Percentiles rank a stretch among this genome's conserved stretches.
Conservation (phyloP, 768 basidiomycete genomes). For the Lentinula raphanica region DNA sequence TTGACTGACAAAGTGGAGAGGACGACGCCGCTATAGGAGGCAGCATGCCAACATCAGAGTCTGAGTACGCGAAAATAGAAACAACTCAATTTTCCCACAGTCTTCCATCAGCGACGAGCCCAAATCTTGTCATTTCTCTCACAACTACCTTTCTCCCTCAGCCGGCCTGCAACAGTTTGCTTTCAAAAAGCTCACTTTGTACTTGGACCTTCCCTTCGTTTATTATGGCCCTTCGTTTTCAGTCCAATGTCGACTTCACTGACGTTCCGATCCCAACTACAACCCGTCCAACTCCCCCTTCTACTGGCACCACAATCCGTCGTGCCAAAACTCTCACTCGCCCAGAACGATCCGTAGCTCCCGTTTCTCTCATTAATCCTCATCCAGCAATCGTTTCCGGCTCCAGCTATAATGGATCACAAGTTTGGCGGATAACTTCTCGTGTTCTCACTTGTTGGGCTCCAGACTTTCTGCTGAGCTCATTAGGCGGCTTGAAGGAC, state of each 20-base stretch:
- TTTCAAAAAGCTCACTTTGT: slow-evolving; percentile 14
- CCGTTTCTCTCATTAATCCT: slow-evolving; percentile 84
- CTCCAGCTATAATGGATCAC: slow-evolving; percentile 36
- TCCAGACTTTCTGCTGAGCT: slow-evolving; percentile 67
- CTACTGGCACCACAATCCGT: slow-evolving; percentile 58
- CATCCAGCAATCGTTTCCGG: slow-evolving; percentile 21
- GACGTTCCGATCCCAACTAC: slow-evolving; percentile 70
- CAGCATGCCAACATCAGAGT: neutral
- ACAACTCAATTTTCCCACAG: neutral
- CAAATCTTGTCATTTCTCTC: neutral
- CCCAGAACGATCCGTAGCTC: slow-evolving; percentile 91
- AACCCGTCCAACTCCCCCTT: slow-evolving; percentile 38
- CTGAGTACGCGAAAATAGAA: neutral
- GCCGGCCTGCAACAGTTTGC: slow-evolving; percentile 9
- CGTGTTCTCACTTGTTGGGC: slow-evolving; percentile 87
- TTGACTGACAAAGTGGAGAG: neutral
- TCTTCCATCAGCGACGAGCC: slow-evolving; percentile 1
- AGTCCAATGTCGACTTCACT: slow-evolving; percentile 44
- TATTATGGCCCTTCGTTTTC: slow-evolving; percentile 52
- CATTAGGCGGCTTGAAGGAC: slow-evolving; percentile 78
- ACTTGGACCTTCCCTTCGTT: slow-evolving; percentile 17
- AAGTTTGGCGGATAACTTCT: slow-evolving; percentile 80
- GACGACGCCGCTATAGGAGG: neutral
- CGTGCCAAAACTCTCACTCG: slow-evolving; percentile 94
- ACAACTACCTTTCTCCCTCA: neutral